phyloP scores from a whole-genome alignment of 2,329 filamentous ascomycete species.

The Colletotrichum tropicicola region DNA sequence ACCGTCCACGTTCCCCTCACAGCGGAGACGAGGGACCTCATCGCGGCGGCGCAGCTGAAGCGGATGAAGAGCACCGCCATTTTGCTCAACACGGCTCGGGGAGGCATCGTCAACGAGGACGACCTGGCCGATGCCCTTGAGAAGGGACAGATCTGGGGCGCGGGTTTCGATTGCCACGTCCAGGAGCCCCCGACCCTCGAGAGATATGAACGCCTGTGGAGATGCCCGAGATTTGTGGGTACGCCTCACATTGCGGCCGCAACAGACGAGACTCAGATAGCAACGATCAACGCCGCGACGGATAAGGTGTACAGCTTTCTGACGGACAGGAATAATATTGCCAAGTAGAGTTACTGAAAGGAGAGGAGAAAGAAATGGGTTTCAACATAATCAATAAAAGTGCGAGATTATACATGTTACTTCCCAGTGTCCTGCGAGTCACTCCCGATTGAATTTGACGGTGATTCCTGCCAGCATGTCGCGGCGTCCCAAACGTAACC shows the following conservation, averaged over 20 bases:
- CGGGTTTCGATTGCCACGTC: slow-evolving; percentile 40
- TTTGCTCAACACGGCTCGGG: slow-evolving; percentile 42
- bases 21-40: slow-evolving; percentile 38
- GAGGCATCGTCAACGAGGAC: slow-evolving; percentile 42
- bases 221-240: background rate
- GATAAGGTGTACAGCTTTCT: slow-evolving; percentile 18
- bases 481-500: background rate
- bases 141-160: slow-evolving; percentile 38
- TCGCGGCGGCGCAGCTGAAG: slow-evolving; percentile 36
- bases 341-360: background rate
- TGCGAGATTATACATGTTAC: background rate
- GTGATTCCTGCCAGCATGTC: background rate
- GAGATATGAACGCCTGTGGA: slow-evolving; percentile 30
- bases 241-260: slow-evolving; percentile 12
- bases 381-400: background rate
- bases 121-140: slow-evolving; percentile 37
- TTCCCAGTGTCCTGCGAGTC: background rate
- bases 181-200: slow-evolving; percentile 39
- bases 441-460: background rate
- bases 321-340: background rate
- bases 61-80: slow-evolving; percentile 40
- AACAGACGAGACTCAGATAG: slow-evolving; percentile 8
- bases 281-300: slow-evolving; percentile 11
- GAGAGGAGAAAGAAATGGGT: background rate
- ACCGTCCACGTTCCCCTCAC: slow-evolving; percentile 43